A percentile compares a stretch with the other conserved stretches of the same genome.
phyloP scores from a whole-genome alignment of 192 early-diverging fungal genomes.

The Backusella mclennaniae region DNA sequence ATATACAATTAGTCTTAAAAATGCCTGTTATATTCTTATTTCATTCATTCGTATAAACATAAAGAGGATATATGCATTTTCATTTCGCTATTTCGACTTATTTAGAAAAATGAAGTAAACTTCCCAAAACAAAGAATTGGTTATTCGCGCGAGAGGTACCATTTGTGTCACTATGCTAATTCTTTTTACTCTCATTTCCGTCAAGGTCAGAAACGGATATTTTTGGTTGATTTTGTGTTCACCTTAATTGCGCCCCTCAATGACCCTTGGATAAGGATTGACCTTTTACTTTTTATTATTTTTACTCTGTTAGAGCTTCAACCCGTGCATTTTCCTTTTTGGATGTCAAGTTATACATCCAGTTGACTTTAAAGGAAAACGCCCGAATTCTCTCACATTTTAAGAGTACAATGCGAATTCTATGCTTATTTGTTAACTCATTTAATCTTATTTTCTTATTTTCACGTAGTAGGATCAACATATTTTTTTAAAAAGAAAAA shows the following conservation, averaged over 20 bases:
- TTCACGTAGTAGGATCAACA: neutral
- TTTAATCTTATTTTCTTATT: neutral
- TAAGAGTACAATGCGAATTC: neutral
- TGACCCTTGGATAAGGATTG: neutral
- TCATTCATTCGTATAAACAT: neutral
- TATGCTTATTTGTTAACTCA: neutral
- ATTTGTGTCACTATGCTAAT: neutral
- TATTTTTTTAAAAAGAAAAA: neutral
- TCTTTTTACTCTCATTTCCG: constrained; percentile 3
- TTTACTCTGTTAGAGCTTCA: neutral
- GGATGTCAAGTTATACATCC: neutral
- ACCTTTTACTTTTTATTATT: neutral
- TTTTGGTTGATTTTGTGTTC: neutral
- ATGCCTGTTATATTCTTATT: neutral
- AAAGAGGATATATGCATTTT: neutral
- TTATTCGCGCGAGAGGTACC: neutral
- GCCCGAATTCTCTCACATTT: neutral
- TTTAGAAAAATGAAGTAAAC: neutral
- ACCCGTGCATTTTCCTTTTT: constrained; percentile 6
- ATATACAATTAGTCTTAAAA: neutral
- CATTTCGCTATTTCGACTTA: neutral
- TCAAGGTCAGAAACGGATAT: neutral
- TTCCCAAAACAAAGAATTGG: neutral
- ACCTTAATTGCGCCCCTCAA: neutral
- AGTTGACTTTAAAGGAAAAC: neutral